Evolutionary conservation across 1,139 yeast genomes (phyloP).

Genomic region (Pneumocystis canis): DNA sequence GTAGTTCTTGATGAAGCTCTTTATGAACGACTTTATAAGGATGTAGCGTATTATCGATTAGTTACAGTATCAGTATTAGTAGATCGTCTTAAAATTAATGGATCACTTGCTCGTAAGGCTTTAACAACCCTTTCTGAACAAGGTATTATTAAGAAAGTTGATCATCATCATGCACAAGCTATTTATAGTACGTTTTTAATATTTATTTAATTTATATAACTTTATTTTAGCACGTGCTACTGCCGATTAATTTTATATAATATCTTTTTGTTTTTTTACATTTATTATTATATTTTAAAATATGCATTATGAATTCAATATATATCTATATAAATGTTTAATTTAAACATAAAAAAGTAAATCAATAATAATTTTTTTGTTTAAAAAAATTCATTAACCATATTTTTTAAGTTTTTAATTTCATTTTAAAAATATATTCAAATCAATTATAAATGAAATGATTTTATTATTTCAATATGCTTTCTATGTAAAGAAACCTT

Average conservation of each 20-base stretch:
- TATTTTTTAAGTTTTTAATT: no score
- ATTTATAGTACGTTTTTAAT: constrained; percentile 40
- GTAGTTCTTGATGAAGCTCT: constrained; percentile 95
- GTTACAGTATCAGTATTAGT: constrained; percentile 96
- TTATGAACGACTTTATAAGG: constrained; percentile 98
- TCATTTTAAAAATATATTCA: no score
- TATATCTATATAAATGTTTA: no score
- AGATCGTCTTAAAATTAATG: constrained; percentile 98
- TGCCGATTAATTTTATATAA: neutral
- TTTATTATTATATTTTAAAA: neutral
- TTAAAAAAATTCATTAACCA: no score
- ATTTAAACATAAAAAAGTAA: no score
- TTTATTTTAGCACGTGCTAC: neutral
- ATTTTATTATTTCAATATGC: no score
- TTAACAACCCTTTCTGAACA: constrained; percentile 88
- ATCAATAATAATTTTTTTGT: no score
- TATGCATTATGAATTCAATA: neutral
- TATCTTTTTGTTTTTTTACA: neutral
- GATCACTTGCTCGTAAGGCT: constrained; percentile 97
- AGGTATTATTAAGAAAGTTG: constrained; percentile 90
- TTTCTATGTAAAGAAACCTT: no score
- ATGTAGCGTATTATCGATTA: constrained; percentile 97
- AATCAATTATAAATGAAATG: no score
- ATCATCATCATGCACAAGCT: constrained; percentile 91
- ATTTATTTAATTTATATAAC: neutral